Base-by-base conservation (phyloP, 768 basidiomycete species). In the Scleroderma bovista region DNA sequence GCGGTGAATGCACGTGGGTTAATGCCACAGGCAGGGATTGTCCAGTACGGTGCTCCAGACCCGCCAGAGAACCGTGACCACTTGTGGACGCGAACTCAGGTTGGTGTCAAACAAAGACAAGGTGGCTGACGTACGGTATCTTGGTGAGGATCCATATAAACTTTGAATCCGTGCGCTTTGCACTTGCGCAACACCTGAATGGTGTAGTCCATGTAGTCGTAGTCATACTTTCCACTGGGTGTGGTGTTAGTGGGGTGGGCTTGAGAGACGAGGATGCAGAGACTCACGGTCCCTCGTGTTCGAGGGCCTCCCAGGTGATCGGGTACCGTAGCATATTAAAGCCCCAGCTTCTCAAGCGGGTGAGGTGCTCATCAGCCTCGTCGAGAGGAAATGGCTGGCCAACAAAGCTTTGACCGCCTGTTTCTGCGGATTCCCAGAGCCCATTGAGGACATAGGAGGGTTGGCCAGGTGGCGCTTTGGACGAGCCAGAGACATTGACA, bases 41-140 rank as follows among this genome's bases (percentile, higher is more conserved):
- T 93, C 94, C 94, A 97, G 61, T 82, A 93, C 0, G 94, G 94
- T 0, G 94, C 94, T 12, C 94, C 94, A 3, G 91, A 93, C 8
- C 95, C 95, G 17, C 93, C 92, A 16, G 88, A 86, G 72, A 92
- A 95, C 39, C 95, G 88, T 2, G 93, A 95, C 88, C 93, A 98
- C 88, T 95, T 1, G 40, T 23, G 41, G 12, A 22, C 10, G 17
- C 41, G 24, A 0, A 17, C 49, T 44, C 56, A 53, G 20, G 17
- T 23, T n/a, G 33, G 54, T 47, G 31, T 29, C 37, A 24, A 7
- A 16, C 16, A 22, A 22, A 38, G 6, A 38, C 34, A 33, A 9
- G 26, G 17, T 20, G 10, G 19, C 10, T 19, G 2, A 79, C 92
- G 62, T 63, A 96, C 94, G 37, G 80, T 78, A 60, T 99, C 95